Percentiles rank a stretch among this genome's conserved stretches.
These are phyloP conservation scores for Saccharomycopsis selenospora DNA, from an alignment of 805 yeast species.

Conservation along the genomic window DNA sequence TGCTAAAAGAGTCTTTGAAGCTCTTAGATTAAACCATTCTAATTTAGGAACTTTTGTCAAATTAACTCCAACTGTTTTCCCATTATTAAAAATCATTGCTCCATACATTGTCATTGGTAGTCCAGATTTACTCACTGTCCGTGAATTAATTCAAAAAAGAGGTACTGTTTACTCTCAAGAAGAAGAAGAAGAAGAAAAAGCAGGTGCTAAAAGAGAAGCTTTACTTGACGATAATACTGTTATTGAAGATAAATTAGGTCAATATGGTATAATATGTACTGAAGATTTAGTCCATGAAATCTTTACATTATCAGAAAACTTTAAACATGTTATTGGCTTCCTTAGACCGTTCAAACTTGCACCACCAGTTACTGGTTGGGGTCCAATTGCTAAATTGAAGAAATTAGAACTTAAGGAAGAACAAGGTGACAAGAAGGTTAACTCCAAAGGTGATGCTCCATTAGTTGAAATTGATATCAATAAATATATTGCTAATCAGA, in stretches of 20 bases:
- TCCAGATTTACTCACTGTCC: conserved; percentile 66
- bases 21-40: conserved; percentile 51
- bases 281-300: conserved; percentile 77
- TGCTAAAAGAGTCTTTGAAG: conserved; percentile 49
- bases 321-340: conserved; percentile 54
- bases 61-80: conserved; percentile 49
- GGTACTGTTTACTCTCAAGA: conserved; percentile 42
- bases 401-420: conserved; percentile 51
- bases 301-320: conserved; percentile 52
- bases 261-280: conserved; percentile 65
- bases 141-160: conserved; percentile 72
- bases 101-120: conserved; percentile 70
- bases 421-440: conserved; percentile 36
- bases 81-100: conserved; percentile 57
- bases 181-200: conserved; percentile 29
- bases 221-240: conserved; percentile 66
- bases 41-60: conserved; percentile 71
- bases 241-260: conserved; percentile 67
- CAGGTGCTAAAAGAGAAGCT: conserved; percentile 30
- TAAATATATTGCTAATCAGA: conserved; percentile 56
- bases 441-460: conserved; percentile 58
- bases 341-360: conserved; percentile 63
- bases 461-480: conserved; percentile 70
- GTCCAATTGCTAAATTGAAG: conserved; percentile 62
- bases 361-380: conserved; percentile 67